Evolutionary conservation across 176 grass and related monocot species (phyloP), one percentile per base, ranked within the genome.

Genomic region (Miscanthus lutarioriparius): DNA sequence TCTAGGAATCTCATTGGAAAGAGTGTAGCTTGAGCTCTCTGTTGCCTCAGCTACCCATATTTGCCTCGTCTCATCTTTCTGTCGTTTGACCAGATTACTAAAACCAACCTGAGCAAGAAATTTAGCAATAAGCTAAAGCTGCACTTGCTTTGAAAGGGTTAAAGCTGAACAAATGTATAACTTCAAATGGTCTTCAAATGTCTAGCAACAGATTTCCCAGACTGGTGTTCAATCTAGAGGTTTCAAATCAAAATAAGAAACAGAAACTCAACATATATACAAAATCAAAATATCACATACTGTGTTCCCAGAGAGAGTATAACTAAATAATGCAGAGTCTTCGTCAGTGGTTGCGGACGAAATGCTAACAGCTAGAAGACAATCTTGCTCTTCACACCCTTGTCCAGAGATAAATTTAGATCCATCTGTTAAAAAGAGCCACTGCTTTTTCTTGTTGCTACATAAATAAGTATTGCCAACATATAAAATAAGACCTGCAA

Each of bases 31-130:
- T 80, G 89, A 93, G 66, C 54, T 87, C 80, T 92, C 87, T 35
- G 83, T 98, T 78, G 93, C 91, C 65, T 98, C 93, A 32, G 89
- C 91, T 82, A 95, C 91, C 96, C 93, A 98, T 71, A 98, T 79
- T 82, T 78, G 81, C 85, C 88, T 95, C 13, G 64, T 86, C 86
- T 95, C 91, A 53, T 98, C 96, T 87, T 91, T 95, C 28, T 88
- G 82, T 81, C 86, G 80, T 86, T 95, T 95, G 17, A 95, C 56
- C 70, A 98, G 75, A 84, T 98, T 98, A 87, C 86, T 82, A 70
- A 98, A 98, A 63, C 96, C 96, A 93, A 98, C 91, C 93, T 98
- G 80, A 67, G 36, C 11, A 63, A 84, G 13, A 86, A 74, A 78
- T 23, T 30, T 51, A 87, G 79, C 27, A 87, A 44, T 74, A 78